Base-by-base conservation (phyloP, 768 basidiomycete species). In the Gloeophyllum trabeum region DNA sequence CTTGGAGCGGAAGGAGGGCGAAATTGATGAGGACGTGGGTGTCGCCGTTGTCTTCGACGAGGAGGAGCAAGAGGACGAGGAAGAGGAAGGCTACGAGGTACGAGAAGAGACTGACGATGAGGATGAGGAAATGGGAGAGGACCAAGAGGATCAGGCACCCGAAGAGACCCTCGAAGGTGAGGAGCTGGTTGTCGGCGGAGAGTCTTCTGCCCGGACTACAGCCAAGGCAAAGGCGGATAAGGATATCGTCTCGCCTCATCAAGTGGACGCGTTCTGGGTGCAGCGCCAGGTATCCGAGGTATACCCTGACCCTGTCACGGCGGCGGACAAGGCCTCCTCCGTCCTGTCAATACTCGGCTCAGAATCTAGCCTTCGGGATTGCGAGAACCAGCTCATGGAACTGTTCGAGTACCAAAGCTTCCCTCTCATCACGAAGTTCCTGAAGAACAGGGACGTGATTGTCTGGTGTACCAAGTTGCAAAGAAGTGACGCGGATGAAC, bases 401-500 rank as follows among this genome's bases (percentile, higher is more conserved):
- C 69, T 98, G 6, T 96, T 97, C 60, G 92, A 97, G 40, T 97
- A 86, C 63, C 74, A 85, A 56, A 81, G 81, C 57, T 94, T 92
- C 70, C 81, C 90, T 43, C 76, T 92, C 49, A 90, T 88, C 51
- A 81, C 83, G 13, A 83, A 79, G 46, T 84, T 98, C 54, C 75
- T 94, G 57, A 91, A 92, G 62, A 98, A 98, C 65, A 79, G 93
- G 43, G 96, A 99, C 40, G 84, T 90, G 44, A 70, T 98, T 39
- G 91, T 97, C 0, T 99, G 96, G 96, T 96, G 91, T 53, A 99
- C 96, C 37, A 93, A 93, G 62, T 74, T 97, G 39, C 86, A 90
- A 61, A 77, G 94, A 20, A 84, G 82, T 42, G 79, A 83, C 51
- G 86, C 86, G 0, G 84, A 97, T 35, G 89, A 90, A 57, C 76